Percentiles rank a stretch among this genome's conserved stretches.
Evolutionary conservation across 75 land plant genomes (phyloP).

Genomic region (Adiantum capillusveneris): DNA sequence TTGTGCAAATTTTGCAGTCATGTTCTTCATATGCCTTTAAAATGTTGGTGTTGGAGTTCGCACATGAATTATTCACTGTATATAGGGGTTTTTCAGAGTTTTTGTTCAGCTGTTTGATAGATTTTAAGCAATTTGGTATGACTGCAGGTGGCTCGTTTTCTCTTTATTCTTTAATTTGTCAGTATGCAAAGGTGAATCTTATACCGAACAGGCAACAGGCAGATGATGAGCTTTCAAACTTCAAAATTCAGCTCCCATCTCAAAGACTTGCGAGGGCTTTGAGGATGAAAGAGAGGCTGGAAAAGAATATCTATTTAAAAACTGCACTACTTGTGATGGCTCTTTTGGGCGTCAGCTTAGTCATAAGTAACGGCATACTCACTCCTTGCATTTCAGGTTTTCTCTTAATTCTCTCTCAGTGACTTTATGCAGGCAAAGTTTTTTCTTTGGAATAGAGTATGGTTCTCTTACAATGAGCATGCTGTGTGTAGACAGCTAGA

Average conservation of each 20-base stretch:
- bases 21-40: no score
- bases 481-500: no score
- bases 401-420: no score
- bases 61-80: no score
- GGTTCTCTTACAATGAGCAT: no score
- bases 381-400: conserved; percentile 98
- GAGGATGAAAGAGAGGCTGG: conserved; percentile 60
- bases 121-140: no score
- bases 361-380: conserved; percentile 87
- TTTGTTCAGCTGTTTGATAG: no score
- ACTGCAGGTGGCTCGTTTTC: conserved; percentile 98
- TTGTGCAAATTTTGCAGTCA: not conserved
- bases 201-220: conserved; percentile 85
- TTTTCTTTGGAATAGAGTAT: no score
- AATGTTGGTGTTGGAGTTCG: no score
- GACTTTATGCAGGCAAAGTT: no score
- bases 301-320: conserved; percentile 42
- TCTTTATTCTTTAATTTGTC: conserved; percentile 85
- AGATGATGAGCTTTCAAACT: conserved; percentile 87
- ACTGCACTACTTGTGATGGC: conserved; percentile 65
- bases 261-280: conserved; percentile 64
- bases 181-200: conserved; percentile 88
- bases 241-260: conserved; percentile 73
- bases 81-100: no score
- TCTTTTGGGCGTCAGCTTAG: conserved; percentile 78